These are phyloP conservation scores for Penicillium sp. DNA, from an alignment of 2,329 filamentous ascomycete species.

Conservation along the genomic window DNA sequence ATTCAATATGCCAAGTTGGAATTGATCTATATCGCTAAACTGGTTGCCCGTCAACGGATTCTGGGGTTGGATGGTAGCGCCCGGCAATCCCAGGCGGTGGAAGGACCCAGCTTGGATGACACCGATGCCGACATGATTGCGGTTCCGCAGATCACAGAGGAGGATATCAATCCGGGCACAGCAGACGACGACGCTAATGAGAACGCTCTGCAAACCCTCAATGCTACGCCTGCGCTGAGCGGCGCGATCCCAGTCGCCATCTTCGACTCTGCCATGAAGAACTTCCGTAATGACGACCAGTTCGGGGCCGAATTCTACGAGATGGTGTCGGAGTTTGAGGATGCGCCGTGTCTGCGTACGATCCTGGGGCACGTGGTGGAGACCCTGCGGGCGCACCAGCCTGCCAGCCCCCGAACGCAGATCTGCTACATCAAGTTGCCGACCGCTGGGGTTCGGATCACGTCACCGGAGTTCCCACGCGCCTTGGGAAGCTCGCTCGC, in stretches of 20 bases:
- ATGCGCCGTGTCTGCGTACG: slow-evolving; percentile 61
- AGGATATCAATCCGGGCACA: slow-evolving; percentile 57
- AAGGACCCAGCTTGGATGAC: slow-evolving; percentile 39
- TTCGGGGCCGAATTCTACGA: slow-evolving; percentile 76
- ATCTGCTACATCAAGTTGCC: slow-evolving; percentile 70
- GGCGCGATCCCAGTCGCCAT: slow-evolving; percentile 93
- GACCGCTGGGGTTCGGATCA: slow-evolving; percentile 61
- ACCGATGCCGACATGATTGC: slow-evolving; percentile 57
- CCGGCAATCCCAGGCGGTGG: slow-evolving; percentile 41
- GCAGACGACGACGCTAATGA: slow-evolving; percentile 54
- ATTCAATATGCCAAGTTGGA: slow-evolving; percentile 86
- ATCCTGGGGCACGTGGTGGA: slow-evolving; percentile 71
- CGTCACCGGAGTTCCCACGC: slow-evolving; percentile 68
- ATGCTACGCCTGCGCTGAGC: slow-evolving; percentile 74
- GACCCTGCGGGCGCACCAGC: slow-evolving; percentile 58
- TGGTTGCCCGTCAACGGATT: slow-evolving; percentile 69
- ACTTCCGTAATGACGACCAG: slow-evolving; percentile 64
- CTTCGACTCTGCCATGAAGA: slow-evolving; percentile 79
- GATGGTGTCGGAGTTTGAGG: slow-evolving; percentile 68
- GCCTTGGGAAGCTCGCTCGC: slow-evolving; percentile 65
- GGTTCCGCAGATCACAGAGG: slow-evolving; percentile 58
- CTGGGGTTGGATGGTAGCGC: slow-evolving; percentile 56
- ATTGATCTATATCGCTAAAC: slow-evolving; percentile 84
- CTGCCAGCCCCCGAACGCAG: slow-evolving; percentile 61
- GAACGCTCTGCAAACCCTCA: slow-evolving; percentile 61